Conservation (phyloP, 352 stramenopile species). For the Pythium diclinum region DNA sequence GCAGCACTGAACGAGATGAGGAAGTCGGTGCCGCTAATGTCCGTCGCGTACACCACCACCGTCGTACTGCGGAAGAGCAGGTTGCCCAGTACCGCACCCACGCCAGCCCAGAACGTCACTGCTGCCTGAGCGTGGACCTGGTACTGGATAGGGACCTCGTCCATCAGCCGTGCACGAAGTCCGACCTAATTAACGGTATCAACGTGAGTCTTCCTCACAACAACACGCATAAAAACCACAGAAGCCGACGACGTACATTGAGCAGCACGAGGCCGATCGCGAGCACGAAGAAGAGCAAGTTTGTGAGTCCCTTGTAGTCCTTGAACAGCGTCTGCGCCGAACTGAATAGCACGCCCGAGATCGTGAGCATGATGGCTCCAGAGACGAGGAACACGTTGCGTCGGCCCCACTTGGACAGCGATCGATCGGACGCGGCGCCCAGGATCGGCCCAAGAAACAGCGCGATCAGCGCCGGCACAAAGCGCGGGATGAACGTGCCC, state of each 20-base stretch:
- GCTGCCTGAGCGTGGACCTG: conserved; percentile 76
- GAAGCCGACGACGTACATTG: conserved; percentile 33
- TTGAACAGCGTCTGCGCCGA: conserved; percentile 62
- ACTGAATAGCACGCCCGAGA: conserved; percentile 62
- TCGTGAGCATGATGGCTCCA: conserved; percentile 40
- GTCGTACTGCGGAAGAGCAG: conserved; percentile 63
- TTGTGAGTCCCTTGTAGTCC: conserved; percentile 35
- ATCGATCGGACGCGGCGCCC: conserved; percentile 67
- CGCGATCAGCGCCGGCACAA: conserved; percentile 57
- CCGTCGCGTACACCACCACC: conserved; percentile 65
- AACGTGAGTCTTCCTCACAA: too few relatives aligned
- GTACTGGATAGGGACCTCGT: conserved; percentile 70
- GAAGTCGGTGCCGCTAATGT: conserved; percentile 64
- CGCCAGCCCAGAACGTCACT: conserved; percentile 61
- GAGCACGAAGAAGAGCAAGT: conserved; percentile 61
- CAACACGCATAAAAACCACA: too few relatives aligned
- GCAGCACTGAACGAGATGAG: conserved; percentile 59
- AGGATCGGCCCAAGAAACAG: conserved; percentile 71
- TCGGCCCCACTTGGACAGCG: conserved; percentile 64
- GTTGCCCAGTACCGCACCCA: conserved; percentile 56
- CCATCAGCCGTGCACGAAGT: conserved; percentile 69
- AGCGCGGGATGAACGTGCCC: conserved; percentile 50
- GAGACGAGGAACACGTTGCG: conserved; percentile 64
- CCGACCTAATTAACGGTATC: conserved; percentile 37
- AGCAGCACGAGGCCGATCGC: conserved; percentile 54